Evolutionary conservation across 1,284 basidiomycete genomes (phyloP).

Genomic region (Ceratobasidium sp.): DNA sequence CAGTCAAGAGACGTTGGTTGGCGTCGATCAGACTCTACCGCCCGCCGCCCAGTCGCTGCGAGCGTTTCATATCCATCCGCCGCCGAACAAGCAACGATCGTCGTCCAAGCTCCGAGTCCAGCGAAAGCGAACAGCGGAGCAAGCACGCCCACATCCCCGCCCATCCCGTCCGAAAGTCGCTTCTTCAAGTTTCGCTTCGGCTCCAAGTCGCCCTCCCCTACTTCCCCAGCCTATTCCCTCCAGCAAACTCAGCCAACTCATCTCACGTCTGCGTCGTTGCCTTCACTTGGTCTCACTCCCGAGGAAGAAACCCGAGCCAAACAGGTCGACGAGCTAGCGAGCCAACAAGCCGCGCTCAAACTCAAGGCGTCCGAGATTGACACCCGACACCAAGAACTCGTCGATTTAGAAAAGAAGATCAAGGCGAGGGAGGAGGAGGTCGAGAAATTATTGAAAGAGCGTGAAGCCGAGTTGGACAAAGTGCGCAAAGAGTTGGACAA

Average conservation of each 20-base stretch:
- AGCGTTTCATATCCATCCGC: conserved; percentile 5
- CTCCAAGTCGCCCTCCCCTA: conserved; percentile 44
- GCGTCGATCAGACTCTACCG: conserved; percentile 56
- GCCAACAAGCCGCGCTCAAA: conserved; percentile 3
- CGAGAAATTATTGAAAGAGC: conserved; percentile 64
- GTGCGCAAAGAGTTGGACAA: conserved; percentile 14
- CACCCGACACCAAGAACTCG: conserved; percentile 13
- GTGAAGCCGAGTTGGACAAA: conserved; percentile 24
- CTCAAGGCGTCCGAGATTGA: conserved; percentile 17
- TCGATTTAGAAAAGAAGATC: conserved; percentile 27
- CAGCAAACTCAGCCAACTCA: conserved; percentile 51
- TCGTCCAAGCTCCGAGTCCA: conserved; percentile 19
- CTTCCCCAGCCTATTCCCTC: conserved; percentile 6
- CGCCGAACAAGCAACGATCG: conserved; percentile 21
- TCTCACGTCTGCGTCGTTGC: conserved; percentile 70
- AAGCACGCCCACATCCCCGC: conserved; percentile 13
- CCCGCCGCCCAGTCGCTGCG: conserved; percentile 11
- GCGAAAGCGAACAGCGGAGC: neutral
- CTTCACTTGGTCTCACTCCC: conserved; percentile 52
- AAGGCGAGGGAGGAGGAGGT: conserved; percentile 43
- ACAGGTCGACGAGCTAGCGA: conserved; percentile 1
- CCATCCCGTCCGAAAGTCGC: conserved; percentile 36
- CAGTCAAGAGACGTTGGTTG: conserved; percentile 68
- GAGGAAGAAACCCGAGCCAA: conserved; percentile 15
- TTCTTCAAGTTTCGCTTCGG: conserved; percentile 63